Conservation (phyloP, 2,329 filamentous ascomycete genomes). For the Microsporum audouinii region DNA sequence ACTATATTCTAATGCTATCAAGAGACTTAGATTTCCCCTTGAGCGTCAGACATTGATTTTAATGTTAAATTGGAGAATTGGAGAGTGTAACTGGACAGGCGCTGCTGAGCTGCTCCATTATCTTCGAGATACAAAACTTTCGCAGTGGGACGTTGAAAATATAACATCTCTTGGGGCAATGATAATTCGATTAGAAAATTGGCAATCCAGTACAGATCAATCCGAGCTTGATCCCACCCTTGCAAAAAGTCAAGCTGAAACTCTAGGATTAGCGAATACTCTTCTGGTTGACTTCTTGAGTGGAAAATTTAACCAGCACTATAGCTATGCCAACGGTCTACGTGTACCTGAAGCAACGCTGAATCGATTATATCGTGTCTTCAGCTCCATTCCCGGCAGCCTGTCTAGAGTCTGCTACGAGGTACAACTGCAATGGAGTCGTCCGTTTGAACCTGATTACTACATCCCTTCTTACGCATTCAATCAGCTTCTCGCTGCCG, state of each 20-base stretch:
- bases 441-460: slow-evolving; percentile 14
- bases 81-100: slow-evolving; percentile 25
- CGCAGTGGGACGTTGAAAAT: slow-evolving; percentile 31
- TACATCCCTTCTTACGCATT: slow-evolving; percentile 35
- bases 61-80: slow-evolving; percentile 26
- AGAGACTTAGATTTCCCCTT: slow-evolving; percentile 24
- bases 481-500: slow-evolving; percentile 43
- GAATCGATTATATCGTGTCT: slow-evolving; percentile 22
- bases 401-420: slow-evolving; percentile 21
- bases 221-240: neutral
- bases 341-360: slow-evolving; percentile 16
- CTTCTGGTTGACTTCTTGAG: slow-evolving; percentile 26
- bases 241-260: slow-evolving; percentile 12
- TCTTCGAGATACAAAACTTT: slow-evolving; percentile 24
- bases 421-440: slow-evolving; percentile 13
- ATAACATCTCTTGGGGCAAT: slow-evolving; percentile 27
- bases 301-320: slow-evolving; percentile 25
- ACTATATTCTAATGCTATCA: slow-evolving; percentile 23
- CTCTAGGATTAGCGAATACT: slow-evolving; percentile 21
- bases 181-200: slow-evolving; percentile 30
- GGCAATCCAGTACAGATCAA: neutral
- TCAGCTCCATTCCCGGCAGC: slow-evolving; percentile 24
- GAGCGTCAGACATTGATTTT: slow-evolving; percentile 27
- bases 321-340: slow-evolving; percentile 7
- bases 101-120: slow-evolving; percentile 24